Evolutionary conservation across 805 yeast species (phyloP).

Genomic region (Isabelozyma gotoi): DNA sequence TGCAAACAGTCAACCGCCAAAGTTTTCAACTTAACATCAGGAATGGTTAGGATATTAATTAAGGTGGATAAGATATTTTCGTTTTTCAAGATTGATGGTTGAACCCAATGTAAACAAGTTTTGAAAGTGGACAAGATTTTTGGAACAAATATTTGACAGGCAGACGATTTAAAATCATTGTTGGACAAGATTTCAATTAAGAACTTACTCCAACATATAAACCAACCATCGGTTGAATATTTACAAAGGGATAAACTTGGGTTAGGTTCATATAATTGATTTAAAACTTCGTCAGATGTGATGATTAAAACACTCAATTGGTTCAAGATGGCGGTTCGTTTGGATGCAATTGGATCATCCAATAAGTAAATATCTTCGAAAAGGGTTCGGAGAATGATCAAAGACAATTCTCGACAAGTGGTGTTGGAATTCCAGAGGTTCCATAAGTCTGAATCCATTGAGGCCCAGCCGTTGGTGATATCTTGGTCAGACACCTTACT

Average conservation of each 20-base stretch:
- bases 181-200: constrained; percentile 32
- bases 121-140: constrained; percentile 80
- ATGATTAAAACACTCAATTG: constrained; percentile 84
- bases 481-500: constrained; percentile 47
- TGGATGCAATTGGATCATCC: constrained; percentile 88
- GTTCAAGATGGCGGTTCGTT: constrained; percentile 70
- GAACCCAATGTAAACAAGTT: constrained; percentile 88
- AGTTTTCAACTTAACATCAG: constrained; percentile 68
- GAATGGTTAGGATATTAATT: constrained; percentile 55
- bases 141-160: constrained; percentile 50
- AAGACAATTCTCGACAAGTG: constrained; percentile 70
- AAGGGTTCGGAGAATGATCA: constrained; percentile 77
- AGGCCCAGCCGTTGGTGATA: constrained; percentile 69
- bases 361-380: constrained; percentile 91
- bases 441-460: constrained; percentile 79
- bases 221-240: constrained; percentile 82
- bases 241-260: constrained; percentile 64
- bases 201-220: constrained; percentile 60
- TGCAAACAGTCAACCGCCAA: constrained; percentile 91
- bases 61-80: constrained; percentile 67
- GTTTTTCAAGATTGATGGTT: constrained; percentile 68
- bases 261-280: constrained; percentile 62
- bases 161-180: constrained; percentile 23
- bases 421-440: constrained; percentile 69
- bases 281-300: constrained; percentile 66